Percentiles rank a stretch among this genome's conserved stretches.
Evolutionary conservation across 225 moss, liverwort and hornwort genomes (phyloP).

Genomic region (Pseudisothecium myosuroides): DNA sequence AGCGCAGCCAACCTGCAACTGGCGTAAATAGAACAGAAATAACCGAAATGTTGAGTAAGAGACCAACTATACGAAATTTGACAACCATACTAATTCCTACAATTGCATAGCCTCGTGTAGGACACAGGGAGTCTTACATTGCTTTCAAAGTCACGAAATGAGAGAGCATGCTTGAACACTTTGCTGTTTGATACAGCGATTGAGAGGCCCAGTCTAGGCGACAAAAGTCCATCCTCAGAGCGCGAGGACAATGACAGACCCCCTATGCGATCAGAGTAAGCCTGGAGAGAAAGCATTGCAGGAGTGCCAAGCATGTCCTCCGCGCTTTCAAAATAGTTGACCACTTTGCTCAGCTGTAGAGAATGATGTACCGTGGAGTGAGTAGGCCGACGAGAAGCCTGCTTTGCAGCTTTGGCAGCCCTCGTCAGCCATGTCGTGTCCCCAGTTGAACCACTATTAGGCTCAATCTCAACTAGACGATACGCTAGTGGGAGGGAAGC

Average conservation of each 20-base stretch:
- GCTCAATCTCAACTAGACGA: constrained; percentile 90
- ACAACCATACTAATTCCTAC: neutral
- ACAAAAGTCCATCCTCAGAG: constrained; percentile 75
- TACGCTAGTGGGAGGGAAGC: constrained; percentile 73
- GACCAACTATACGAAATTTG: neutral
- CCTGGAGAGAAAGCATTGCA: constrained; percentile 93
- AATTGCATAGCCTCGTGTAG: neutral
- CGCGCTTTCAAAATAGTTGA: constrained; percentile 58
- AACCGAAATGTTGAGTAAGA: neutral
- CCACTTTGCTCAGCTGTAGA: constrained; percentile 60
- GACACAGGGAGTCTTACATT: constrained; percentile 40
- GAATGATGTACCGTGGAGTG: constrained; percentile 45
- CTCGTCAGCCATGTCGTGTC: constrained; percentile 79
- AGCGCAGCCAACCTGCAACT: neutral
- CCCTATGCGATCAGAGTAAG: constrained; percentile 79
- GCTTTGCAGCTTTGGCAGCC: constrained; percentile 96
- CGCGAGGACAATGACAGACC: constrained; percentile 64
- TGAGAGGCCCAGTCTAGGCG: constrained; percentile 80
- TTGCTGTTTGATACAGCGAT: constrained; percentile 65
- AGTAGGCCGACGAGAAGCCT: constrained; percentile 81
- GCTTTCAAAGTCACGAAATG: constrained; percentile 87
- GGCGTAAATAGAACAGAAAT: neutral
- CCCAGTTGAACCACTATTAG: constrained; percentile 52
- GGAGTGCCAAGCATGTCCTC: constrained; percentile 73
- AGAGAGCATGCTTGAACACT: constrained; percentile 56